phyloP scores from a whole-genome alignment of 805 yeast genomes.

The Kuraishia piskuri region DNA sequence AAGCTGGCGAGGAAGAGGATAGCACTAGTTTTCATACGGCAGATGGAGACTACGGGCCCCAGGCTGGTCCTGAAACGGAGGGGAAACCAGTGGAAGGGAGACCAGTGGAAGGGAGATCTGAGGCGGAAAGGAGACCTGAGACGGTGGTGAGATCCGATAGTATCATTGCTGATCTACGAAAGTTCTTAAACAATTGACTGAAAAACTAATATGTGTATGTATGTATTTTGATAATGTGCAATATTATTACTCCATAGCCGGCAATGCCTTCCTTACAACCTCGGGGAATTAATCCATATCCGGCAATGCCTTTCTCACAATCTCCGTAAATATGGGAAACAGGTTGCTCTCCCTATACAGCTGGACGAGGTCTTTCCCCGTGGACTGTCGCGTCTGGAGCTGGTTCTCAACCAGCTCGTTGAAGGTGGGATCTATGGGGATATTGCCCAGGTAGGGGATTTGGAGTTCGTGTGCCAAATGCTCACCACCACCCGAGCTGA shows the following conservation, averaged over 20 bases:
- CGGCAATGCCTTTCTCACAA: constrained; percentile 30
- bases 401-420: constrained; percentile 81
- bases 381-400: constrained; percentile 48
- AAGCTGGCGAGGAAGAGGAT: not conserved
- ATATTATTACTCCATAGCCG: constrained; percentile 12
- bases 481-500: constrained; percentile 89
- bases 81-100: too few relatives aligned
- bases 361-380: constrained; percentile 23
- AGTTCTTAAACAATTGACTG: too few relatives aligned
- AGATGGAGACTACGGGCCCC: not conserved
- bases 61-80: too few relatives aligned
- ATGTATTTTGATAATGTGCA: not conserved
- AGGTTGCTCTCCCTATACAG: constrained; percentile 28
- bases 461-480: constrained; percentile 52
- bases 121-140: too few relatives aligned
- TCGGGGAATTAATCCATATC: constrained; percentile 25
- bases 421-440: constrained; percentile 91
- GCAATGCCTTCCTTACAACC: constrained; percentile 32
- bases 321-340: constrained; percentile 34
- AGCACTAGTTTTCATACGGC: not conserved
- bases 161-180: not conserved
- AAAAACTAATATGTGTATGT: too few relatives aligned
- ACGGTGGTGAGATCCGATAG: not conserved
- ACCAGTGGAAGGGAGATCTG: too few relatives aligned
- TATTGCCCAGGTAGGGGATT: constrained; percentile 70